phyloP scores from a whole-genome alignment of 192 early-diverging fungal genomes.

The Linnemannia exigua region DNA sequence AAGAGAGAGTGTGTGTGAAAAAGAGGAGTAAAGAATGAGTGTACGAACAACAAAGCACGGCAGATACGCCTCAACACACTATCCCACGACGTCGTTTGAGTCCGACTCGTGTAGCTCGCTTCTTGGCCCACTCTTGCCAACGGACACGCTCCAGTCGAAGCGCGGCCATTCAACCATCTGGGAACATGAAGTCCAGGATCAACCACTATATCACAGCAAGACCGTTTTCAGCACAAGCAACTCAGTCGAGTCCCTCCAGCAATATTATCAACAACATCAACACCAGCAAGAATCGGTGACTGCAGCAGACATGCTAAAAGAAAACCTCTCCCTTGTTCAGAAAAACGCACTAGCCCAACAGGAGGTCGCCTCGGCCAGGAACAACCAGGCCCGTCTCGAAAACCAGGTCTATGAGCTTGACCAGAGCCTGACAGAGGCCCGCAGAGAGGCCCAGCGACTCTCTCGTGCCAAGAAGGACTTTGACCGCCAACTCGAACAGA shows the following conservation, averaged over 20 bases:
- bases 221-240: conserved; percentile 21
- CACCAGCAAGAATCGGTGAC: conserved; percentile 11
- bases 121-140: conserved; percentile 24
- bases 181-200: conserved; percentile 8
- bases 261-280: conserved; percentile 22
- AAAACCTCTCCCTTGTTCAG: conserved; percentile 49
- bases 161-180: conserved; percentile 10
- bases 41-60: conserved; percentile 31
- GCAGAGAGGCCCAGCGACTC: conserved; percentile 57
- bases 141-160: conserved; percentile 8
- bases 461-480: conserved; percentile 58
- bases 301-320: conserved; percentile 43
- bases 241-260: conserved; percentile 31
- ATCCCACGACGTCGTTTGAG: conserved; percentile 16
- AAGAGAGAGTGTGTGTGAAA: background rate
- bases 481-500: conserved; percentile 57
- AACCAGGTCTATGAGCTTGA: conserved; percentile 66
- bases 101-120: conserved; percentile 29
- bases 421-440: conserved; percentile 49
- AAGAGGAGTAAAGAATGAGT: conserved; percentile 18
- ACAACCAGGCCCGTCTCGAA: conserved; percentile 59
- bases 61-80: conserved; percentile 26
- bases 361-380: conserved; percentile 40
- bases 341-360: conserved; percentile 54
- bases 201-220: conserved; percentile 12